These are phyloP conservation scores for Mycena haematopus DNA, from an alignment of 768 basidiomycete species.

Conservation along the genomic window DNA sequence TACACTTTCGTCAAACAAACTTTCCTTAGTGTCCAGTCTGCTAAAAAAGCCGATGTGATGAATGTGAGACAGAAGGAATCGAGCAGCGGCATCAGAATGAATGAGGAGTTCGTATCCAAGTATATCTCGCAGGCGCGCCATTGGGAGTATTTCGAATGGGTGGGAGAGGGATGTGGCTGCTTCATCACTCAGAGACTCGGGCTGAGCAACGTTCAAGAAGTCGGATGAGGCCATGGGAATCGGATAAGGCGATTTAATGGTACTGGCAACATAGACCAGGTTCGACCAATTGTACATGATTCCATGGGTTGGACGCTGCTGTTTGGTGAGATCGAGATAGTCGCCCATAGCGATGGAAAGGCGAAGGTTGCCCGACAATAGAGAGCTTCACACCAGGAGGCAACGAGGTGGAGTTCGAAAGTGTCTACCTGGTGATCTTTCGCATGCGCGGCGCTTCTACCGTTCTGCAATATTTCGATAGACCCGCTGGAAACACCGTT, in stretches of 20 bases:
- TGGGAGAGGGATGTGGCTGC: constrained; percentile 38
- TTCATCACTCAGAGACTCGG: constrained; percentile 32
- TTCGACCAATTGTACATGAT: constrained; percentile 74
- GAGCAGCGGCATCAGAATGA: constrained; percentile 57
- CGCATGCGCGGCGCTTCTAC: constrained; percentile 35
- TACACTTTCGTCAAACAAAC: constrained; percentile 45
- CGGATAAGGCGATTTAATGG: constrained; percentile 54
- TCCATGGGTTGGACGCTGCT: constrained; percentile 47
- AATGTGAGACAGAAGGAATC: constrained; percentile 62
- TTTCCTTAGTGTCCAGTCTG: constrained; percentile 44
- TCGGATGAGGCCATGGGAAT: constrained; percentile 42
- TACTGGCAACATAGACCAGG: constrained; percentile 65
- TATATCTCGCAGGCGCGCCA: constrained; percentile 65
- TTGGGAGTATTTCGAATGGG: constrained; percentile 59
- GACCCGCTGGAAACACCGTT: constrained; percentile 74
- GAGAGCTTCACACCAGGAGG: constrained; percentile 56
- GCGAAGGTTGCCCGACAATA: constrained; percentile 48
- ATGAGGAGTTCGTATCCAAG: constrained; percentile 67
- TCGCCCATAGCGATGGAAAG: constrained; percentile 57
- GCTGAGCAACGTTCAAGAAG: constrained; percentile 52
- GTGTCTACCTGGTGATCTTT: constrained; percentile 47
- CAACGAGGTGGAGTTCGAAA: constrained; percentile 66
- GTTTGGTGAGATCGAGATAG: constrained; percentile 57
- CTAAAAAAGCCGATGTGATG: constrained; percentile 68
- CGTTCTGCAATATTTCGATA: constrained; percentile 55